These are phyloP conservation scores for Themeda triandra DNA, from an alignment of 176 grass and related monocot species.

Conservation along the genomic window DNA sequence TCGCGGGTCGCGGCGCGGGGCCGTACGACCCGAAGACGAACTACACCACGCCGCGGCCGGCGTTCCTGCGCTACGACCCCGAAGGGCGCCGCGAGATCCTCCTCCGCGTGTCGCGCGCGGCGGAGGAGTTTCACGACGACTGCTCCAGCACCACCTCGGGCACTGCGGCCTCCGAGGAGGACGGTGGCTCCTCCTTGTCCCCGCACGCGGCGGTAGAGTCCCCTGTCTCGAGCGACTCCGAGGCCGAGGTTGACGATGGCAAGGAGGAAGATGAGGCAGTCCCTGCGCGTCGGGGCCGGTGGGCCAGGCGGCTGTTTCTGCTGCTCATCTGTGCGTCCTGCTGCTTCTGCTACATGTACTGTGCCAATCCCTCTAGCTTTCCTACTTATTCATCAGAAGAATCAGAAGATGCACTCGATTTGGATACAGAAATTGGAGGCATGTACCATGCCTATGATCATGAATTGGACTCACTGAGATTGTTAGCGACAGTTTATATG, in stretches of 20 bases:
- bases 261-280: not conserved
- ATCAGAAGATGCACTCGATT: not conserved
- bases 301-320: slow-evolving; percentile 22
- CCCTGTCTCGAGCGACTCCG: slow-evolving; percentile 9
- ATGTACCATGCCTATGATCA: not conserved
- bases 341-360: slow-evolving; percentile 12
- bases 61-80: slow-evolving; percentile 75
- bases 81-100: slow-evolving; percentile 57
- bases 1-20: slow-evolving; percentile 5
- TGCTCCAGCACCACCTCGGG: slow-evolving; percentile 18
- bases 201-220: not conserved
- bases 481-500: not conserved
- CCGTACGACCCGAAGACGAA: slow-evolving; percentile 76
- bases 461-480: not conserved
- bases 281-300: not conserved
- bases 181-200: not conserved
- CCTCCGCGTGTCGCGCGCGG: slow-evolving; percentile 35
- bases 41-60: slow-evolving; percentile 67
- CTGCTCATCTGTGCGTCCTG: slow-evolving; percentile 10
- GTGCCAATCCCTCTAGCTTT: not conserved
- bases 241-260: not conserved
- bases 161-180: slow-evolving; percentile 9
- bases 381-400: slow-evolving; percentile 15
- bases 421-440: not conserved
- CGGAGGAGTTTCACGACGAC: slow-evolving; percentile 17